Conservation (phyloP, 129 eudicot genomes). For the Flaveria robusta region DNA sequence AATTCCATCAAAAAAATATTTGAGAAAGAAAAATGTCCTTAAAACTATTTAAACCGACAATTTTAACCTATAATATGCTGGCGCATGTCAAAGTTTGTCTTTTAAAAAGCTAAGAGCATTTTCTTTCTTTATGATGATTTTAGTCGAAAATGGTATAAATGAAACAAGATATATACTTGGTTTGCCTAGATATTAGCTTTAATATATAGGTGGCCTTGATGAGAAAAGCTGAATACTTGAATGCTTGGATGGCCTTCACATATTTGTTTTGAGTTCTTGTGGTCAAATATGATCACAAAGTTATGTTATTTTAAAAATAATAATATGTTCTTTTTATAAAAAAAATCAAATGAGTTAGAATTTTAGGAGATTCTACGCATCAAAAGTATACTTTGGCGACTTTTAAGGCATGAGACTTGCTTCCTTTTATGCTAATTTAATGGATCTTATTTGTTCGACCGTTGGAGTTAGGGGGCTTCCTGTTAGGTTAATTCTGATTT, state of each 20-base stretch:
- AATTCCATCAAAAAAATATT: not conserved
- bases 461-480: not conserved
- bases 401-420: not conserved
- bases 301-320: not conserved
- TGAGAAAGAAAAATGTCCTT: not conserved
- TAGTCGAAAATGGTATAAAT: not conserved
- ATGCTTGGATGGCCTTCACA: not conserved
- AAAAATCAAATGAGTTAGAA: not conserved
- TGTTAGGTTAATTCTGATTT: not conserved
- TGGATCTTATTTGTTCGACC: not conserved
- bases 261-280: not conserved
- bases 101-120: not conserved
- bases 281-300: not conserved
- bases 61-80: not conserved
- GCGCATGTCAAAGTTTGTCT: not conserved
- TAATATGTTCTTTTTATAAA: not conserved
- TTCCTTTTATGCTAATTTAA: not conserved
- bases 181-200: not conserved
- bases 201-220: slow-evolving; percentile 1
- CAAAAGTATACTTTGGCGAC: not conserved
- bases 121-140: not conserved
- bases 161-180: not conserved
- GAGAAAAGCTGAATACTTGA: not conserved
- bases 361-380: not conserved
- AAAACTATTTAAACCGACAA: not conserved